phyloP scores from a whole-genome alignment of 176 grass and related monocot genomes.

The Aegilops speltoides region DNA sequence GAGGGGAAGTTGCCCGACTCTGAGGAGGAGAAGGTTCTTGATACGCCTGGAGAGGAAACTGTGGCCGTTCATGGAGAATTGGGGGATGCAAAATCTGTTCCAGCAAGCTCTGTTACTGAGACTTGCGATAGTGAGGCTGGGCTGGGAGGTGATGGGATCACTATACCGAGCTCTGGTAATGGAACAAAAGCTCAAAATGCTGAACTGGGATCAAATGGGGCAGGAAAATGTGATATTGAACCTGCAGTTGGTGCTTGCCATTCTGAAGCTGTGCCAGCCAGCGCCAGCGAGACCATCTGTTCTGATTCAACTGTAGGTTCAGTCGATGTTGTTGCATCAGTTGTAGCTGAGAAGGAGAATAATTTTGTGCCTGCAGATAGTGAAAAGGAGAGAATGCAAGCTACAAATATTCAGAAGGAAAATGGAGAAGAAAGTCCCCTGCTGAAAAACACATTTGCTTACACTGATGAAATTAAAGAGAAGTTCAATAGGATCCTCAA shows the following conservation, averaged over 20 bases:
- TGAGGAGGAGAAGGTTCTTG: slow-evolving; percentile 22
- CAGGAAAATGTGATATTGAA: slow-evolving; percentile 8
- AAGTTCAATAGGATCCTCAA: slow-evolving; percentile 75
- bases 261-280: background rate
- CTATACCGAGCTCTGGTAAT: background rate
- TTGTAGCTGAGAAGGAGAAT: slow-evolving; percentile 1
- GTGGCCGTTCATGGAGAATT: slow-evolving; percentile 2
- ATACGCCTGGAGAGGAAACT: slow-evolving; percentile 11
- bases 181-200: slow-evolving; percentile 1
- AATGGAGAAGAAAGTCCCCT: slow-evolving; percentile 32
- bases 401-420: slow-evolving; percentile 24
- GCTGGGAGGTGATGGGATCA: background rate
- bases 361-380: background rate
- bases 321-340: background rate
- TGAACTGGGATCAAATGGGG: slow-evolving; percentile 7
- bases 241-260: background rate
- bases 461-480: slow-evolving; percentile 64
- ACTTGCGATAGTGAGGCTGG: slow-evolving; percentile 16
- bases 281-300: background rate
- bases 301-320: slow-evolving; percentile 9
- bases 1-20: slow-evolving; percentile 29
- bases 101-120: background rate
- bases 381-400: slow-evolving; percentile 12
- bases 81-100: slow-evolving; percentile 21
- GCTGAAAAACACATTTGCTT: slow-evolving; percentile 45